These are phyloP conservation scores for Cyanodermella asteris DNA, from an alignment of 2,329 filamentous ascomycete species.

Conservation along the genomic window DNA sequence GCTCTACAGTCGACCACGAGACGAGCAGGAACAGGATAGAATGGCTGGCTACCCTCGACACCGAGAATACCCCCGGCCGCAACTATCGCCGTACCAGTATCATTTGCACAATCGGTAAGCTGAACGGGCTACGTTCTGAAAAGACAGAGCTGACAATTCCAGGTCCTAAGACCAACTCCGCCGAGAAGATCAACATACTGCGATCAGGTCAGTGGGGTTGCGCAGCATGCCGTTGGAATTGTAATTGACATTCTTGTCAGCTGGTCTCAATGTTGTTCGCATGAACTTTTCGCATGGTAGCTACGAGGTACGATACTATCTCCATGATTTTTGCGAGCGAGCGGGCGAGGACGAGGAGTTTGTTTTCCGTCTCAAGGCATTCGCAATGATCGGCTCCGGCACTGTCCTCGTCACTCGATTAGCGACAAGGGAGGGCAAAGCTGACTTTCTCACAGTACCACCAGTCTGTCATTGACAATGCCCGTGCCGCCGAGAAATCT, in stretches of 20 bases:
- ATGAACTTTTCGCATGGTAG: constrained; percentile 98
- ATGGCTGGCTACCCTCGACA: constrained; percentile 63
- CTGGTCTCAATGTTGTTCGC: constrained; percentile 91
- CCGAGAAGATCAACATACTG: constrained; percentile 89
- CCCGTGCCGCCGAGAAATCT: constrained; percentile 60
- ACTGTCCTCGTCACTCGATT: constrained; percentile 1
- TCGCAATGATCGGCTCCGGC: too few species aligned
- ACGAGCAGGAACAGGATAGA: constrained; percentile 50
- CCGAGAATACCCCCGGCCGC: constrained; percentile 63
- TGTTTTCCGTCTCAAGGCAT: too few species aligned
- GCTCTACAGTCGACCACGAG: constrained; percentile 83
- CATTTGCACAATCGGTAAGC: constrained; percentile 80
- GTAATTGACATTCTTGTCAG: constrained; percentile 17
- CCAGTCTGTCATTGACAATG: constrained; percentile 93
- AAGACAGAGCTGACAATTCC: constrained; percentile 1
- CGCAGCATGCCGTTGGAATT: constrained; percentile 2
- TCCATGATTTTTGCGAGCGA: constrained; percentile 1
- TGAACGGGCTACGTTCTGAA: constrained; percentile 1
- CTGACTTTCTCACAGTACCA: constrained; percentile 42
- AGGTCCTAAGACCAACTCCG: constrained; percentile 94
- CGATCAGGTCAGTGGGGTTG: constrained; percentile 33
- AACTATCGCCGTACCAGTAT: constrained; percentile 95
- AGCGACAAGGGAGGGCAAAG: constrained; percentile 1
- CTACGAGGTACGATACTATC: constrained; percentile 40
- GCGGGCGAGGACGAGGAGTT: constrained; percentile 3